These are phyloP conservation scores for Pyrenophora graminea DNA, from an alignment of 2,329 filamentous ascomycete genomes.

Conservation along the genomic window DNA sequence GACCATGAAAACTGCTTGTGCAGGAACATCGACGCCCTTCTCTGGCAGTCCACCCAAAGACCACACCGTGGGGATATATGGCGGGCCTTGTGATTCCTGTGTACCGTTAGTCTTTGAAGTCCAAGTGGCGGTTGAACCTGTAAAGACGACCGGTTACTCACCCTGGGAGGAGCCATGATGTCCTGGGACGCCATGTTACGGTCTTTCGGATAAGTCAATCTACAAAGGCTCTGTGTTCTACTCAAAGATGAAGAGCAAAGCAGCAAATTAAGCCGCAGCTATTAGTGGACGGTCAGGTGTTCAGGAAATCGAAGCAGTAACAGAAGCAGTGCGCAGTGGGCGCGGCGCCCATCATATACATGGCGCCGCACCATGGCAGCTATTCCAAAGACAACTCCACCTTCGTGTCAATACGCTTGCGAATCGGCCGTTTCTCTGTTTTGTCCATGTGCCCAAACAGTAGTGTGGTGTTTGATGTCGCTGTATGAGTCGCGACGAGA, in stretches of 20 bases:
- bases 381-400: not conserved
- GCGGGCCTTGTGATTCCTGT: slow-evolving; percentile 29
- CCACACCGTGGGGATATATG: slow-evolving; percentile 39
- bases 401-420: slow-evolving; percentile 7
- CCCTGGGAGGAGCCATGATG: slow-evolving; percentile 20
- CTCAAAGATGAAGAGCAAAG: not conserved
- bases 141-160: slow-evolving; percentile 4
- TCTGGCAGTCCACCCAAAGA: slow-evolving; percentile 45
- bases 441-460: slow-evolving; percentile 15
- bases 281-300: not conserved
- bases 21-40: slow-evolving; percentile 47
- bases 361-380: slow-evolving; percentile 7
- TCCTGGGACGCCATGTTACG: slow-evolving; percentile 17
- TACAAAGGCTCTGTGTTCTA: not conserved
- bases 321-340: slow-evolving; percentile 5
- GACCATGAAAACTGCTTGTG: slow-evolving; percentile 47
- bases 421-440: slow-evolving; percentile 7
- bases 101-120: slow-evolving; percentile 9
- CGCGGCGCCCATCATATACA: slow-evolving; percentile 16
- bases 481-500: slow-evolving; percentile 14
- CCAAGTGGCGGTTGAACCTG: not conserved
- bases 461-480: slow-evolving; percentile 14
- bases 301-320: slow-evolving; percentile 1
- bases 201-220: not conserved
- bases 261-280: not conserved